These are phyloP conservation scores for Ilex asprella DNA, from an alignment of 257 asterid species.

Conservation along the genomic window DNA sequence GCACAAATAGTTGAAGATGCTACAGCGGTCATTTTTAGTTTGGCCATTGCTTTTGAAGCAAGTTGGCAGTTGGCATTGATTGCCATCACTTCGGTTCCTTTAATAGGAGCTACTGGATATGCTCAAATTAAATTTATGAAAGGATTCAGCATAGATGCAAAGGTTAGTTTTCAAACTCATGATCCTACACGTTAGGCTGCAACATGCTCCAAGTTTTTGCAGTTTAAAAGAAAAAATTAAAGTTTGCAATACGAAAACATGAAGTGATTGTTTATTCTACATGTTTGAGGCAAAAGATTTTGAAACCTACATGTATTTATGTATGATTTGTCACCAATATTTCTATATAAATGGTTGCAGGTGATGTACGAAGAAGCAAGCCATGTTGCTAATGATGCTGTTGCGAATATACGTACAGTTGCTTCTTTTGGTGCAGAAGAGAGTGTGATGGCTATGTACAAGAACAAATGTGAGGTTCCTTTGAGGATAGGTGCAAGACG, in stretches of 20 bases:
- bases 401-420: conserved; percentile 61
- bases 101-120: conserved; percentile 42
- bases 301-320: neutral
- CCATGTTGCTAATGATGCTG: conserved; percentile 62
- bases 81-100: conserved; percentile 44
- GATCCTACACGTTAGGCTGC: neutral
- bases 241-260: too few species aligned
- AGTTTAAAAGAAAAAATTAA: too few species aligned
- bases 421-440: conserved; percentile 64
- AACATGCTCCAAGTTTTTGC: too few species aligned
- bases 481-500: conserved; percentile 29
- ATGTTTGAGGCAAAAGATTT: neutral
- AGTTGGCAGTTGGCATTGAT: conserved; percentile 72
- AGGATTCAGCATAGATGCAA: conserved; percentile 60
- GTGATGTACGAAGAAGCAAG: conserved; percentile 65
- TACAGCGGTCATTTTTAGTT: conserved; percentile 38
- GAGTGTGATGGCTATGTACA: conserved; percentile 45
- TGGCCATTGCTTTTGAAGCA: conserved; percentile 56
- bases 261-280: too few species aligned
- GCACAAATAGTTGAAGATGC: conserved; percentile 48
- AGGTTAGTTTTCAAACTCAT: conserved; percentile 21
- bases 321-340: neutral
- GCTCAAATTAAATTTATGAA: conserved; percentile 41
- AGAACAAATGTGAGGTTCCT: conserved; percentile 47
- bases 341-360: conserved; percentile 22